These are phyloP conservation scores for Kodamaea fukazawae DNA, from an alignment of 805 yeast species.

Conservation along the genomic window DNA sequence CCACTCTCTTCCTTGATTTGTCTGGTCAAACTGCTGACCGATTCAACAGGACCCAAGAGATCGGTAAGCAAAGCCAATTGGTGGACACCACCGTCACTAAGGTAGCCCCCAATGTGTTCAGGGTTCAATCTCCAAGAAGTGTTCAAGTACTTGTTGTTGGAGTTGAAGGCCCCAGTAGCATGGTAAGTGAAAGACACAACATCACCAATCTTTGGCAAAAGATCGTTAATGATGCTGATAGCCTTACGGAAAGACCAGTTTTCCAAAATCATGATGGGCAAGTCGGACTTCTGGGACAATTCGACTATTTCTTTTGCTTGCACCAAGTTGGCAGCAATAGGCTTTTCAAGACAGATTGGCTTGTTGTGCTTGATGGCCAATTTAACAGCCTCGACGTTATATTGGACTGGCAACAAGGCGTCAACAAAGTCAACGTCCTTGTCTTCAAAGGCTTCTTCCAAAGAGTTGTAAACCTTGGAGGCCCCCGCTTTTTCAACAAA, in stretches of 20 bases:
- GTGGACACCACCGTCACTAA: constrained; percentile 96
- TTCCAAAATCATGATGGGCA: constrained; percentile 78
- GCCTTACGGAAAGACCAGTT: constrained; percentile 78
- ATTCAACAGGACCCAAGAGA: constrained; percentile 69
- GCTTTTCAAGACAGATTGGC: constrained; percentile 84
- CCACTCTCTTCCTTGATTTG: constrained; percentile 80
- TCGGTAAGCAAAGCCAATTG: constrained; percentile 85
- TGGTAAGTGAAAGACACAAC: constrained; percentile 66
- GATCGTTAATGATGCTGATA: constrained; percentile 48
- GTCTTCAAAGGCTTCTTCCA: constrained; percentile 67
- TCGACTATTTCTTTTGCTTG: constrained; percentile 81
- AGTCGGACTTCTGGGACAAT: constrained; percentile 54
- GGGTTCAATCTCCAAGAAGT: constrained; percentile 91
- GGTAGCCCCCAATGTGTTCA: constrained; percentile 87
- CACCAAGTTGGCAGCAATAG: constrained; percentile 79
- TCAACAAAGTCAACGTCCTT: constrained; percentile 74
- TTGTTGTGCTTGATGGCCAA: constrained; percentile 71
- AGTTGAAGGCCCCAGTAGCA: constrained; percentile 71
- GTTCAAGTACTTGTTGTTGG: constrained; percentile 54
- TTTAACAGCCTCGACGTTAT: constrained; percentile 64
- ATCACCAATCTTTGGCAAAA: constrained; percentile 70
- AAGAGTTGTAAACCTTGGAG: constrained; percentile 52
- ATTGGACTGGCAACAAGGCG: constrained; percentile 86
- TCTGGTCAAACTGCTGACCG: constrained; percentile 71
- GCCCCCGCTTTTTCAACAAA: constrained; percentile 68